Evolutionary conservation across 2,329 filamentous ascomycete species (phyloP).

Genomic region (Sporothrix variecibatus): DNA sequence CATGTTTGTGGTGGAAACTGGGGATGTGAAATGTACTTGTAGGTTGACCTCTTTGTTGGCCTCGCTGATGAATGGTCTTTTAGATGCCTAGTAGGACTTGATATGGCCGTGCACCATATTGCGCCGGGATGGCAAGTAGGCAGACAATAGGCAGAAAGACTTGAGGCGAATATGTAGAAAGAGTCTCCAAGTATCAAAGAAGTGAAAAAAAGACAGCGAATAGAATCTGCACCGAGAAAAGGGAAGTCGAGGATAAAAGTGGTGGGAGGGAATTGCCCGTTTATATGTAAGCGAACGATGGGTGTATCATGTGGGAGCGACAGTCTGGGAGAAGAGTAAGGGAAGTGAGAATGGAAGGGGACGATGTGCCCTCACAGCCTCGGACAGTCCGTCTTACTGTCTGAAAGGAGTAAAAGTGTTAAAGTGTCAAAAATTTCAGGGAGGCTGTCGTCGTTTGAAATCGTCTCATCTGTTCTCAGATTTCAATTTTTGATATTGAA

Average conservation of each 20-base stretch:
- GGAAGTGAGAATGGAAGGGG: neutral
- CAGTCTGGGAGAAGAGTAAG: neutral
- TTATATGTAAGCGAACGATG: slow-evolving; percentile 5
- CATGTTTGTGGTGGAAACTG: slow-evolving; percentile 33
- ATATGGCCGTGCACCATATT: neutral
- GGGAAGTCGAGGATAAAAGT: neutral
- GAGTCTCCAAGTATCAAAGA: neutral
- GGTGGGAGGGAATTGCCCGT: neutral
- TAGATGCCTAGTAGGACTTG: neutral
- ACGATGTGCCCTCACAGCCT: slow-evolving; percentile 3
- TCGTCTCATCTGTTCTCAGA: neutral
- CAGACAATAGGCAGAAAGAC: neutral
- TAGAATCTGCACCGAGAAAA: neutral
- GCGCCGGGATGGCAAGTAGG: slow-evolving; percentile 4
- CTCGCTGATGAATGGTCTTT: neutral
- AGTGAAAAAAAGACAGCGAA: neutral
- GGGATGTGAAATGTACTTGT: neutral
- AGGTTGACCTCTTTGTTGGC: neutral
- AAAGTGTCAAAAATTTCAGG: neutral
- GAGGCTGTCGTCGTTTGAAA: neutral
- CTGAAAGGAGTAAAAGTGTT: neutral
- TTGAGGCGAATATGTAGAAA: neutral
- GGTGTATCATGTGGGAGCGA: slow-evolving; percentile 6
- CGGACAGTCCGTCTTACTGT: slow-evolving; percentile 19
- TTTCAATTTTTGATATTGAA: neutral